These are phyloP conservation scores for Candida chauliodis DNA, from an alignment of 805 yeast species.

Conservation along the genomic window DNA sequence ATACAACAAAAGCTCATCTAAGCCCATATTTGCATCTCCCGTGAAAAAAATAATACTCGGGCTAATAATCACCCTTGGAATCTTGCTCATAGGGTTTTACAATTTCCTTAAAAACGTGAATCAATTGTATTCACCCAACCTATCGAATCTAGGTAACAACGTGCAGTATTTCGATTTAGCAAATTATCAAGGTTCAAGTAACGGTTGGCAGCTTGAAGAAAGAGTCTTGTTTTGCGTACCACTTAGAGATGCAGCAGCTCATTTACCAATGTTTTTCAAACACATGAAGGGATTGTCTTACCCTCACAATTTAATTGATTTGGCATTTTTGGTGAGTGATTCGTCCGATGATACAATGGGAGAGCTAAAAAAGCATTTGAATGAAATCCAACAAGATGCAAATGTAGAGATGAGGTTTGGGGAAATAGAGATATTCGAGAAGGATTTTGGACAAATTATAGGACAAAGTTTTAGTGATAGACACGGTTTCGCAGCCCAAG, in stretches of 20 bases:
- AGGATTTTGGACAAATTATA: slow-evolving; percentile 88
- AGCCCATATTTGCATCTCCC: neutral
- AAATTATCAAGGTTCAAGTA: slow-evolving; percentile 58
- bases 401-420: slow-evolving; percentile 69
- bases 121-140: slow-evolving; percentile 30
- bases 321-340: slow-evolving; percentile 84
- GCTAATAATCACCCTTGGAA: neutral
- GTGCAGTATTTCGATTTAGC: slow-evolving; percentile 74
- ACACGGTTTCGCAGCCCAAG: slow-evolving; percentile 95
- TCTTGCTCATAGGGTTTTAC: slow-evolving; percentile 1
- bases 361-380: slow-evolving; percentile 53
- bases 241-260: slow-evolving; percentile 86
- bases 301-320: slow-evolving; percentile 81
- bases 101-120: neutral
- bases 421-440: slow-evolving; percentile 80
- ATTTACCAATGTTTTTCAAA: slow-evolving; percentile 82
- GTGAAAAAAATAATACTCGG: slow-evolving; percentile 3
- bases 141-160: slow-evolving; percentile 17
- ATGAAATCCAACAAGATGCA: slow-evolving; percentile 61
- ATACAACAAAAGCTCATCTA: neutral
- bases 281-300: slow-evolving; percentile 78
- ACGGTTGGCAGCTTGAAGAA: slow-evolving; percentile 80
- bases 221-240: slow-evolving; percentile 85
- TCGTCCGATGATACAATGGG: slow-evolving; percentile 86
- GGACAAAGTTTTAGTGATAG: slow-evolving; percentile 93